Evolutionary conservation across 2,329 filamentous ascomycete species (phyloP).

Genomic region (Malbranchea cinnamomea): DNA sequence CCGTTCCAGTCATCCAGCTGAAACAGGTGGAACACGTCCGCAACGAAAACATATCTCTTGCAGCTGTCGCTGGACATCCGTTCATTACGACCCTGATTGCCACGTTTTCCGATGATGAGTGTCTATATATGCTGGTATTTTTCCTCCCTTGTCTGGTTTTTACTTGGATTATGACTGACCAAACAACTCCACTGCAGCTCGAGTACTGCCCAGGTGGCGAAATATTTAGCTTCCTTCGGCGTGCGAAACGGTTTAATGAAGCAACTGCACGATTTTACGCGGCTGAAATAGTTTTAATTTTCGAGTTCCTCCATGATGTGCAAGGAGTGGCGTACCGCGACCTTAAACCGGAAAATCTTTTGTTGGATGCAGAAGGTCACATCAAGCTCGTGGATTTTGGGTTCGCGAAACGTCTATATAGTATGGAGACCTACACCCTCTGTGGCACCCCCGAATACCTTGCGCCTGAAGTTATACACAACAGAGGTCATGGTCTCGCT

Average conservation of each 20-base stretch:
- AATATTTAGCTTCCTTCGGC: slow-evolving; percentile 50
- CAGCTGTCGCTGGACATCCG: slow-evolving; percentile 47
- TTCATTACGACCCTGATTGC: slow-evolving; percentile 52
- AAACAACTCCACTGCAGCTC: slow-evolving; percentile 28
- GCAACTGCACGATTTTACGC: slow-evolving; percentile 50
- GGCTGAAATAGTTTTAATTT: slow-evolving; percentile 49
- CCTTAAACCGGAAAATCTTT: slow-evolving; percentile 52
- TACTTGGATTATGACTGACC: too few species aligned
- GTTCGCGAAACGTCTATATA: slow-evolving; percentile 48
- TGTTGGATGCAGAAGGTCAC: slow-evolving; percentile 50
- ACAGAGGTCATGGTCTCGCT: slow-evolving; percentile 48
- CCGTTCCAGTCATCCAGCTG: slow-evolving; percentile 35
- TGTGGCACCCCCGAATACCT: slow-evolving; percentile 55
- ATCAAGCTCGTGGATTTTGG: slow-evolving; percentile 54
- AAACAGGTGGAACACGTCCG: slow-evolving; percentile 56
- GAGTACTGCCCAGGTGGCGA: slow-evolving; percentile 55
- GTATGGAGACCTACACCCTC: slow-evolving; percentile 47
- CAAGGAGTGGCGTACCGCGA: slow-evolving; percentile 53
- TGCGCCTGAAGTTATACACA: slow-evolving; percentile 51
- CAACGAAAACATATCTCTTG: slow-evolving; percentile 50
- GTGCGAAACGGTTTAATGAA: slow-evolving; percentile 48
- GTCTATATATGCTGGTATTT: slow-evolving; percentile 38
- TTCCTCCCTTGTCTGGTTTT: slow-evolving; percentile 1
- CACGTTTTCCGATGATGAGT: slow-evolving; percentile 48
- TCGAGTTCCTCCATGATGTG: slow-evolving; percentile 49